phyloP scores from a whole-genome alignment of 2,329 filamentous ascomycete species.

The Sporothrix brunneoviolacea region DNA sequence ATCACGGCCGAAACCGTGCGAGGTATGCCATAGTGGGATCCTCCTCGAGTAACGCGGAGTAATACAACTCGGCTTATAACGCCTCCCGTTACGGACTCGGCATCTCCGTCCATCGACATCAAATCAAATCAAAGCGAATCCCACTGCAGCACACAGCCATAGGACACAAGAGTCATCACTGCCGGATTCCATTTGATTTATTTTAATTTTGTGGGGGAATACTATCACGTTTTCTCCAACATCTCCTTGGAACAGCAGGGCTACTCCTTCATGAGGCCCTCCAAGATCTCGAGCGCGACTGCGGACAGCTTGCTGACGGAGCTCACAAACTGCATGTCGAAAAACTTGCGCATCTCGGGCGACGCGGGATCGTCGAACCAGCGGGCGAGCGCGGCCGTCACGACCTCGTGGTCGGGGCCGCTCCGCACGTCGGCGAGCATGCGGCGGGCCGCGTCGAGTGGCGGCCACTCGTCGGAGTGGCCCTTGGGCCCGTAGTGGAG shows the following conservation, averaged over 20 bases:
- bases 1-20: too few species aligned
- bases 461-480: slow-evolving; percentile 40
- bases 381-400: slow-evolving; percentile 36
- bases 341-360: slow-evolving; percentile 38
- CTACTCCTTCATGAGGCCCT: slow-evolving; percentile 8
- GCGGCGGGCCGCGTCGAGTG: slow-evolving; percentile 36
- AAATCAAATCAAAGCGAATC: too few species aligned
- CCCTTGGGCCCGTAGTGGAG: slow-evolving; percentile 35
- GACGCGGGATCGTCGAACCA: slow-evolving; percentile 38
- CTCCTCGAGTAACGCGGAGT: too few species aligned
- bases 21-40: too few species aligned
- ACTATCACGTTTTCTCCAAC: not conserved
- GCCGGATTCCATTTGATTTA: too few species aligned
- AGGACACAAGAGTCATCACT: too few species aligned
- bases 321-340: slow-evolving; percentile 41
- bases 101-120: too few species aligned
- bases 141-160: too few species aligned
- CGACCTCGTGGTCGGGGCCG: slow-evolving; percentile 38
- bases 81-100: too few species aligned
- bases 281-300: slow-evolving; percentile 39
- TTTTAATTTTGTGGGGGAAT: too few species aligned
- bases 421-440: slow-evolving; percentile 44
- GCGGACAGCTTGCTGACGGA: slow-evolving; percentile 41
- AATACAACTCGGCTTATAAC: too few species aligned
- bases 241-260: too few species aligned